A percentile compares a stretch with the other conserved stretches of the same genome.
These are phyloP conservation scores for Oidiodendron maius DNA, from an alignment of 495 filamentous ascomycete genomes.

Conservation along the genomic window DNA sequence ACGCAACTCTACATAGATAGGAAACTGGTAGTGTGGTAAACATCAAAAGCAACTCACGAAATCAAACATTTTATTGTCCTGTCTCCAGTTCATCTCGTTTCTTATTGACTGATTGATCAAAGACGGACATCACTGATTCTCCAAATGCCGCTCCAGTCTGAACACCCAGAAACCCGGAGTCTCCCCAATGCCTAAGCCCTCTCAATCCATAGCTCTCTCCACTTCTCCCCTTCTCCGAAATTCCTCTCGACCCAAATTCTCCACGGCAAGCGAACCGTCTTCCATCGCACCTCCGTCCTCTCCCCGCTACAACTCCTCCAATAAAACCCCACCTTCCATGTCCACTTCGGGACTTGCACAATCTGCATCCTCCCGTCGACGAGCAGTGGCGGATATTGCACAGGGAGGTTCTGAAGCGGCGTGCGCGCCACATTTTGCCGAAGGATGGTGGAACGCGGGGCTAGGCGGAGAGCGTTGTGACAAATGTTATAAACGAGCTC, in stretches of 20 bases:
- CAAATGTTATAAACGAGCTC: slow-evolving; percentile 9
- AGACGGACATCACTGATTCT: too few species aligned
- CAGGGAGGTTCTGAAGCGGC: neutral
- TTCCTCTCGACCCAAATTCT: slow-evolving; percentile 3
- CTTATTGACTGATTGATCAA: too few species aligned
- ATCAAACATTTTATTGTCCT: too few species aligned
- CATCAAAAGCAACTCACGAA: too few species aligned
- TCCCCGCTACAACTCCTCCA: slow-evolving; percentile 1
- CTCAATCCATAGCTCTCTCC: slow-evolving; percentile 9
- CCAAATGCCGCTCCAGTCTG: too few species aligned
- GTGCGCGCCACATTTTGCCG: neutral
- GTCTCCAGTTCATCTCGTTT: too few species aligned
- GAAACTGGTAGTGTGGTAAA: too few species aligned
- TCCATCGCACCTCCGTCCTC: neutral
- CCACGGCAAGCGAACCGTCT: slow-evolving; percentile 3
- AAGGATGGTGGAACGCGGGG: neutral
- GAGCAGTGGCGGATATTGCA: neutral
- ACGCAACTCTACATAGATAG: too few species aligned
- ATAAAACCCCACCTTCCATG: neutral
- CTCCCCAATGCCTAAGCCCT: too few species aligned
- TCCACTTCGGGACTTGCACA: neutral
- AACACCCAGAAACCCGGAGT: too few species aligned
- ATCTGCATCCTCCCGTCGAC: slow-evolving; percentile 7
- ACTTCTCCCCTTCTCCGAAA: neutral
- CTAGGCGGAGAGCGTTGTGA: neutral